Conservation (phyloP, 1,284 basidiomycete genomes). For the Ustanciosporium gigantosporum region DNA sequence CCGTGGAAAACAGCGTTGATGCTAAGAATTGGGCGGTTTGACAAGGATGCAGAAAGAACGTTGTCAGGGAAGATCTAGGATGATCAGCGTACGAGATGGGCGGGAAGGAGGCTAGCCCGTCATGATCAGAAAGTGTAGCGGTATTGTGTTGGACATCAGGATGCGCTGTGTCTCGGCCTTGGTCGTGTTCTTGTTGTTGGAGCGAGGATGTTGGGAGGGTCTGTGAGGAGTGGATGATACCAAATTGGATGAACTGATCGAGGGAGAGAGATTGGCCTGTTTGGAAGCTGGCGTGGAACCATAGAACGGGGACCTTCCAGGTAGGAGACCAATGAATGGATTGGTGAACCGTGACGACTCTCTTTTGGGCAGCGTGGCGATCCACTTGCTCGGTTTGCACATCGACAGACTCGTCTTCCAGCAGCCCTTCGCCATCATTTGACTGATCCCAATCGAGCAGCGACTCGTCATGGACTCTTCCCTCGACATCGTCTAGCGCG, state of each 20-base stretch:
- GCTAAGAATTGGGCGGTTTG: constrained; percentile 7
- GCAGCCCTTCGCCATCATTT: too few relatives aligned
- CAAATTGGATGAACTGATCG: not conserved
- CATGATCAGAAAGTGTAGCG: not conserved
- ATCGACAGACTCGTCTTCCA: too few relatives aligned
- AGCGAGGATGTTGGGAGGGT: not conserved
- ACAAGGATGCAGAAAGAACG: constrained; percentile 27
- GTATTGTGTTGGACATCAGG: too few relatives aligned
- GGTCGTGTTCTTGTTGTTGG: not conserved
- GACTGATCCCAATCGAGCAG: too few relatives aligned
- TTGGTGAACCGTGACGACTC: not conserved
- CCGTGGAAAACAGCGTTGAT: too few relatives aligned
- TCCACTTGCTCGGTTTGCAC: too few relatives aligned
- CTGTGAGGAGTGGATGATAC: not conserved
- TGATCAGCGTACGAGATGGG: constrained; percentile 18
- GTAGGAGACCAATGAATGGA: constrained; percentile 6
- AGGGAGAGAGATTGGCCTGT: constrained; percentile 2
- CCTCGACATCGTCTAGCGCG: not conserved
- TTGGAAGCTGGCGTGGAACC: constrained; percentile 6
- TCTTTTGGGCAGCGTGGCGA: not conserved
- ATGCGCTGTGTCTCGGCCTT: not conserved
- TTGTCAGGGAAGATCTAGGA: constrained; percentile 5
- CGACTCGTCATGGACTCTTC: too few relatives aligned
- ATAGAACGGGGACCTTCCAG: constrained; percentile 20
- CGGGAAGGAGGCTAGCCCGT: not conserved